phyloP scores from a whole-genome alignment of 2,329 filamentous ascomycete genomes.

The Aspergillus candidus region DNA sequence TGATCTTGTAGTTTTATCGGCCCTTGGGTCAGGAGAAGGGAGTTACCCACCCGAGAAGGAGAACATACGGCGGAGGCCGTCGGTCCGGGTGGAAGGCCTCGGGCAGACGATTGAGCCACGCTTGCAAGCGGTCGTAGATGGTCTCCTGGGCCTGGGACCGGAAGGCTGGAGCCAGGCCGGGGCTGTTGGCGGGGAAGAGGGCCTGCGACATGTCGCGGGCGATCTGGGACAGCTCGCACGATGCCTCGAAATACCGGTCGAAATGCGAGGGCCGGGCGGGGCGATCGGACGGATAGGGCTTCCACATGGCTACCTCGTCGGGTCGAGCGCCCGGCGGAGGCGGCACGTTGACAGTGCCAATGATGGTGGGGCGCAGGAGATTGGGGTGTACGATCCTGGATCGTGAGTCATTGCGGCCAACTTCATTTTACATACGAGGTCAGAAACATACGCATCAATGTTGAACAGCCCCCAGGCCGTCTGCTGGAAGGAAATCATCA shows the following conservation, averaged over 20 bases:
- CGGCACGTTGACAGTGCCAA: slow-evolving; percentile 29
- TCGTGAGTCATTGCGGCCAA: neutral
- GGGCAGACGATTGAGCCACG: slow-evolving; percentile 28
- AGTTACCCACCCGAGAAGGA: slow-evolving; percentile 24
- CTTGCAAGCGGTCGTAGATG: slow-evolving; percentile 24
- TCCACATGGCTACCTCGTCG: slow-evolving; percentile 22
- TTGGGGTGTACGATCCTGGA: slow-evolving; percentile 30
- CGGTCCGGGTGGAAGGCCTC: slow-evolving; percentile 20
- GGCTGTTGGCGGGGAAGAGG: slow-evolving; percentile 22
- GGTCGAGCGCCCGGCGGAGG: slow-evolving; percentile 11
- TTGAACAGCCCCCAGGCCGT: slow-evolving; percentile 36
- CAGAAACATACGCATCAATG: slow-evolving; percentile 31
- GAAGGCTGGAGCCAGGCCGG: slow-evolving; percentile 4
- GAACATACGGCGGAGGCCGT: slow-evolving; percentile 29
- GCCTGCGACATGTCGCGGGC: slow-evolving; percentile 30
- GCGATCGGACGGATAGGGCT: slow-evolving; percentile 30
- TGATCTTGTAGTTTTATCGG: neutral
- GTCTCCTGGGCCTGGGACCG: slow-evolving; percentile 20
- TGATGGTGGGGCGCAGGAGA: slow-evolving; percentile 31
- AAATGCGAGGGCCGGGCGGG: slow-evolving; percentile 21
- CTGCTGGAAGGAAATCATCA: slow-evolving; percentile 25
- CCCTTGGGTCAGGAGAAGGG: neutral
- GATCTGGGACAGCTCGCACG: slow-evolving; percentile 30
- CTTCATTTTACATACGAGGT: neutral
- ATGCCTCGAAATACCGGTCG: slow-evolving; percentile 30